These are phyloP conservation scores for Fusarium albosuccineum DNA, from an alignment of 2,329 filamentous ascomycete species.

Conservation along the genomic window DNA sequence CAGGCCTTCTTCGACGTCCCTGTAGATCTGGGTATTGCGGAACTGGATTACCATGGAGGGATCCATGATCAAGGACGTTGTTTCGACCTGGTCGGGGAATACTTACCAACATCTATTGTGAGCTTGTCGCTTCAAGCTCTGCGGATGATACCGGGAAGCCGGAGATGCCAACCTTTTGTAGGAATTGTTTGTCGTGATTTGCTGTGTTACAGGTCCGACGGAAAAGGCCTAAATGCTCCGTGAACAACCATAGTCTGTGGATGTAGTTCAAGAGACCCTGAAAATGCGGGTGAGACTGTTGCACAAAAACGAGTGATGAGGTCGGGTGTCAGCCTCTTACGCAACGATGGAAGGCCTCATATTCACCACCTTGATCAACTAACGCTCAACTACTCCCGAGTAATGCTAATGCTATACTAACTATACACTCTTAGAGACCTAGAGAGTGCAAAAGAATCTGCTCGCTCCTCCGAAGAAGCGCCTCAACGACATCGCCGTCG, in stretches of 20 bases:
- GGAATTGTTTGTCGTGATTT: neutral
- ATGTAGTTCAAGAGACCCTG: no score
- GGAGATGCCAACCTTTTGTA: neutral
- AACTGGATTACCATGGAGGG: neutral
- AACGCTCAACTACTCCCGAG: no score
- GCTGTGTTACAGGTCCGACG: neutral
- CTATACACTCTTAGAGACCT: neutral
- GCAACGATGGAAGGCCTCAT: no score
- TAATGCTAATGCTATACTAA: no score
- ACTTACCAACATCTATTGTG: neutral
- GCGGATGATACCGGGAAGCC: neutral
- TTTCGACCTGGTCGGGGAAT: neutral
- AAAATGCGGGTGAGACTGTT: no score
- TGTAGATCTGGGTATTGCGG: conserved; percentile 4
- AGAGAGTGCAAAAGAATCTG: neutral
- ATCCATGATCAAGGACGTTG: neutral
- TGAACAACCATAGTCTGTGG: no score
- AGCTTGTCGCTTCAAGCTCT: neutral
- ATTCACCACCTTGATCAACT: no score
- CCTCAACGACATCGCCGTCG: neutral
- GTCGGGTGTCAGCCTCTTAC: no score
- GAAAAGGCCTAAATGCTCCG: neutral
- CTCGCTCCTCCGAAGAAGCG: neutral
- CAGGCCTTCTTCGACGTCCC: conserved; percentile 19
- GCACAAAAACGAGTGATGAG: no score